Conservation (phyloP, 2,329 filamentous ascomycete species). For the Ophiostoma novo-ulmi region DNA sequence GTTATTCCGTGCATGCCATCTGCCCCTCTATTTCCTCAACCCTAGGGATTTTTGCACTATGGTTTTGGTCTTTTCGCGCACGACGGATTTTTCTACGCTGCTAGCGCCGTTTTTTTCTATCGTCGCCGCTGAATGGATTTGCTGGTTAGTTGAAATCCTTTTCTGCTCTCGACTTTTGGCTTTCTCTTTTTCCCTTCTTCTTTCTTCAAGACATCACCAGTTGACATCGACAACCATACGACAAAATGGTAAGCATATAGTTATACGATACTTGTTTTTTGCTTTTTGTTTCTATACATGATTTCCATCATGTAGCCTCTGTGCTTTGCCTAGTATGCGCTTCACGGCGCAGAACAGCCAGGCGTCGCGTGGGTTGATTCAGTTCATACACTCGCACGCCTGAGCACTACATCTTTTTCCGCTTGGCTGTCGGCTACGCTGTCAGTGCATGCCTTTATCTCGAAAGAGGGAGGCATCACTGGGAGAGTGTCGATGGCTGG, state of each 20-base stretch:
- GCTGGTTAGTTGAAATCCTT: conserved; percentile 16
- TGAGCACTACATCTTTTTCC: conserved; percentile 24
- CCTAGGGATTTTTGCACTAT: conserved; percentile 25
- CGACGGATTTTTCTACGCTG: conserved; percentile 23
- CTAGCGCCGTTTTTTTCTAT: conserved; percentile 17
- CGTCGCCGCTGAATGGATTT: background rate
- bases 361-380: conserved; percentile 22
- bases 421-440: conserved; percentile 14
- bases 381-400: conserved; percentile 18
- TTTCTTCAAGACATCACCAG: conserved; percentile 27
- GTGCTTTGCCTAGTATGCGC: conserved; percentile 28
- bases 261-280: conserved; percentile 30
- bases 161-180: conserved; percentile 13
- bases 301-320: conserved; percentile 30
- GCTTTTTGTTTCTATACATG: background rate
- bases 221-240: conserved; percentile 40
- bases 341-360: conserved; percentile 26
- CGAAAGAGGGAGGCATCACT: conserved; percentile 33
- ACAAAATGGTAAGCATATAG: conserved; percentile 58
- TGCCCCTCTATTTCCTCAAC: conserved; percentile 25
- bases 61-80: conserved; percentile 16
- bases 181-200: conserved; percentile 26
- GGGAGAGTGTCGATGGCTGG: background rate
- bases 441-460: conserved; percentile 35
- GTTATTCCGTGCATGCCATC: conserved; percentile 17